phyloP scores from a whole-genome alignment of 495 filamentous ascomycete genomes.

The Monascus purpureus region DNA sequence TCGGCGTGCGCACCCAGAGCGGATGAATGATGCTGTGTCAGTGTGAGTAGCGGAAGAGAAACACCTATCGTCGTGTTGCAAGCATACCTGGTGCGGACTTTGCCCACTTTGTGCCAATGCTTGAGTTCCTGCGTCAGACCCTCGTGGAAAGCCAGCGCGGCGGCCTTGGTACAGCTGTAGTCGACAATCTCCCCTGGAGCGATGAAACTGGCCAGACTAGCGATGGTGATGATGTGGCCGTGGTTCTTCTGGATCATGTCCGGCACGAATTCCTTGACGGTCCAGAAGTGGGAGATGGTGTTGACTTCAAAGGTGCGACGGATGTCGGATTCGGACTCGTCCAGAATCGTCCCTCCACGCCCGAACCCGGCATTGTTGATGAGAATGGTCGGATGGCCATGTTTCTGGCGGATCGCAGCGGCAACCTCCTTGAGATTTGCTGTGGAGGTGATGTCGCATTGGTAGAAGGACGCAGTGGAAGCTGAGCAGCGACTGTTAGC shows the following conservation, averaged over 20 bases:
- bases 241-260: constrained; percentile 45
- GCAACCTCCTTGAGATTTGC: constrained; percentile 28
- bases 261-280: constrained; percentile 45
- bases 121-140: background rate
- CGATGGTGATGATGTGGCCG: constrained; percentile 44
- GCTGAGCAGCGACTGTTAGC: no score
- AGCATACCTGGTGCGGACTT: background rate
- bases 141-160: constrained; percentile 37
- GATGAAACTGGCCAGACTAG: constrained; percentile 41
- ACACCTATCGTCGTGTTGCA: no score
- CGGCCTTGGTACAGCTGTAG: constrained; percentile 45
- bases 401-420: constrained; percentile 27
- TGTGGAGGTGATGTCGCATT: constrained; percentile 39
- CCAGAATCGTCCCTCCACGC: constrained; percentile 30
- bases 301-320: constrained; percentile 44
- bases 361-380: constrained; percentile 50
- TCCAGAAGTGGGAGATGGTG: constrained; percentile 43
- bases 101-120: background rate
- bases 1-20: background rate
- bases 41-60: no score
- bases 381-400: constrained; percentile 39
- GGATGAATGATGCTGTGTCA: background rate
- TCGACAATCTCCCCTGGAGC: constrained; percentile 34
- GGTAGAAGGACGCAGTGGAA: constrained; percentile 29
- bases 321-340: constrained; percentile 30